Conservation (phyloP, 768 basidiomycete species). For the Astraeus odoratus region DNA sequence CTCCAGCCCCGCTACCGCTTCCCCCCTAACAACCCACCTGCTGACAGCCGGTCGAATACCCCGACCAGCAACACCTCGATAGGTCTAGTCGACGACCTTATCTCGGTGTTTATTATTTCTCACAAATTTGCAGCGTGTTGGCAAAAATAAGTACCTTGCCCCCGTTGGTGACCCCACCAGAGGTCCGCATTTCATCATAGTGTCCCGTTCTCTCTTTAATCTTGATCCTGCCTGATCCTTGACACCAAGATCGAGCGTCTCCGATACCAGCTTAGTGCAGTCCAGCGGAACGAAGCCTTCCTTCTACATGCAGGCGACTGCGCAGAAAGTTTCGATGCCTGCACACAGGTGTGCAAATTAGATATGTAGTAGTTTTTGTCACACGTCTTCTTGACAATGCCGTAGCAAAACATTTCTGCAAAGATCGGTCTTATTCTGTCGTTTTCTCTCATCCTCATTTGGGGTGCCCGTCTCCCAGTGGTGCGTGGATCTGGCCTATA, state of each 20-base stretch:
- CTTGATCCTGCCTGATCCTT: slow-evolving; percentile 22
- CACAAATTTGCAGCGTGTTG: slow-evolving; percentile 51
- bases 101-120: not conserved
- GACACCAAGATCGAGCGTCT: slow-evolving; percentile 67
- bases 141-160: slow-evolving; percentile 72
- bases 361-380: slow-evolving; percentile 8
- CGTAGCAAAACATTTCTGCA: slow-evolving; percentile 76
- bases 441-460: slow-evolving; percentile 90
- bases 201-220: slow-evolving; percentile 2
- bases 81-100: slow-evolving; percentile 33
- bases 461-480: slow-evolving; percentile 90
- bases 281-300: slow-evolving; percentile 85
- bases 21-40: slow-evolving; percentile 1
- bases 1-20: not conserved
- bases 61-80: slow-evolving; percentile 52
- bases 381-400: slow-evolving; percentile 3
- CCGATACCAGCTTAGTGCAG: slow-evolving; percentile 69
- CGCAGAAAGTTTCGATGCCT: slow-evolving; percentile 91
- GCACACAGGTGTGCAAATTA: slow-evolving; percentile 59
- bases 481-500: slow-evolving; percentile 37
- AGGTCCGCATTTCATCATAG: slow-evolving; percentile 46
- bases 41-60: slow-evolving; percentile 61
- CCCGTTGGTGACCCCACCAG: slow-evolving; percentile 86
- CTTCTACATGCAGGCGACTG: slow-evolving; percentile 97
- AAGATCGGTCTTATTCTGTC: slow-evolving; percentile 90